phyloP scores from a whole-genome alignment of 192 early-diverging fungal genomes.

The Globomyces pollinis-pini region DNA sequence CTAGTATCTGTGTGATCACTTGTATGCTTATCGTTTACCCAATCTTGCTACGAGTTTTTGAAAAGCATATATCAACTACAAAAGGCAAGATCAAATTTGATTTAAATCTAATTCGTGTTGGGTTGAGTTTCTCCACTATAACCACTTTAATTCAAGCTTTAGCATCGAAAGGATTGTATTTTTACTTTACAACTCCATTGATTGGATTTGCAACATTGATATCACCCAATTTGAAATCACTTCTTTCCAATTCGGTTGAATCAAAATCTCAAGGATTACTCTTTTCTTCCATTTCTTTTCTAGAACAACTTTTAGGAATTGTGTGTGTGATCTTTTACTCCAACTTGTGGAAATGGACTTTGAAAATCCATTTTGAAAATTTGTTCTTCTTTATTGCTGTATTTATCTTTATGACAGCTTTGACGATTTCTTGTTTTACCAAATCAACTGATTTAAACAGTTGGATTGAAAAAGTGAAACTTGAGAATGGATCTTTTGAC shows the following conservation, averaged over 20 bases:
- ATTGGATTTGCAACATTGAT: conserved; percentile 28
- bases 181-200: conserved; percentile 20
- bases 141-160: neutral
- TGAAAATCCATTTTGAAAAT: neutral
- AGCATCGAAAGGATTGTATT: neutral
- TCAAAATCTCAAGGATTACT: conserved; percentile 22
- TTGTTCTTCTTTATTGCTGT: neutral
- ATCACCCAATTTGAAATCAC: conserved; percentile 22
- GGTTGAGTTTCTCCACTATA: neutral
- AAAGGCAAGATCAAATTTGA: conserved; percentile 7
- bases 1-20: conserved; percentile 15
- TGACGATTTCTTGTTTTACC: too few species aligned
- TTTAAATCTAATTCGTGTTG: neutral
- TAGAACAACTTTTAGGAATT: conserved; percentile 13
- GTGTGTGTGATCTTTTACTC: neutral
- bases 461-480: too few species aligned
- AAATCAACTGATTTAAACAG: too few species aligned
- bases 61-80: neutral
- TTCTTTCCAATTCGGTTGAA: conserved; percentile 27
- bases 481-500: too few species aligned
- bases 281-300: conserved; percentile 15
- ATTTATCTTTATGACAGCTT: too few species aligned
- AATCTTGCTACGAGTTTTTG: conserved; percentile 1
- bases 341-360: neutral
- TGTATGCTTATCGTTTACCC: conserved; percentile 25